Evolutionary conservation across 2,329 filamentous ascomycete species (phyloP), one percentile per base, ranked within the genome.

Genomic region (Alternaria infectoria): DNA sequence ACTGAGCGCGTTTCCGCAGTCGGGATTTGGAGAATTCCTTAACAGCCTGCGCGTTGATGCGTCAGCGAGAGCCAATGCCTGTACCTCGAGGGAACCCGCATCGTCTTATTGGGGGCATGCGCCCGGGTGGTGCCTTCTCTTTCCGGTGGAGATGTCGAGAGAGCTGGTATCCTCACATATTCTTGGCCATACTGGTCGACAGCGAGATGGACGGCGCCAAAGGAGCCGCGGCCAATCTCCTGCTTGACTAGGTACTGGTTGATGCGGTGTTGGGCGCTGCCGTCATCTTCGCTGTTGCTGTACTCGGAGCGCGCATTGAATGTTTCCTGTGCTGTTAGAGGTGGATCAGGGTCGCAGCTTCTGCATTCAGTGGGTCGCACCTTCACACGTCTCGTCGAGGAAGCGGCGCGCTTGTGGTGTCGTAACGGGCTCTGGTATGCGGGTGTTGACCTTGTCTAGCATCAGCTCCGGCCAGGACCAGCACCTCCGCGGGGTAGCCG

Each of bases 1-100:
- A 97, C 77, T 97, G 93, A 15, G 92, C 93, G 59, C 93, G 91
- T 82, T 95, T 97, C 54, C 94, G 89, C 58, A 99, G 84, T 36
- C 94, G 89, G 3, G 92, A 89, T 78, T 99, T 99, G 63, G 95
- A 98, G 81, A 99, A 98, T 76, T 98, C 94, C 81, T 99, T 99
- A 77, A 98, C 89, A 61, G 96, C 95, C 94, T 97, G 76, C 19
- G 62, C 59, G 51, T 57, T 57, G 64, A 36, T 70, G 68, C 65
- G 73, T 79, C 71, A 80, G 75, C 70, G 54, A 68, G 56, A 68
- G 67, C 59, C 62, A 66, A 60, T 67, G 63, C 57, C 25, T 57
- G 44, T 52, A 57, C 63, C 61, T 61, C 58, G 64, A 45, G 71
- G 71, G 45, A 57, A 73, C 71, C 64, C 68, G 70, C 69, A 75